These are phyloP conservation scores for Piper longum DNA, from an alignment of 164 flowering plant genomes.

Conservation along the genomic window DNA sequence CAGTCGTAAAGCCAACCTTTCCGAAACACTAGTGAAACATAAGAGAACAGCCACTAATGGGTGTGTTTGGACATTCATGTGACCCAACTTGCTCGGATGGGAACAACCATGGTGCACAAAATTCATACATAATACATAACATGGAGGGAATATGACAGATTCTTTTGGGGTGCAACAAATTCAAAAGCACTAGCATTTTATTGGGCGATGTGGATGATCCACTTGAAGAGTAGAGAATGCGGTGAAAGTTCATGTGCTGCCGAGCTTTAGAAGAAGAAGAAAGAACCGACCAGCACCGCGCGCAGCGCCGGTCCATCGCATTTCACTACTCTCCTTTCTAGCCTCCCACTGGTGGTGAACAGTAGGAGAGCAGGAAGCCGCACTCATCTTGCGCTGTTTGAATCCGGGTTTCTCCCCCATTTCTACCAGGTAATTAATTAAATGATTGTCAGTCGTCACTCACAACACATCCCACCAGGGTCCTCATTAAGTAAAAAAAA, in stretches of 20 bases:
- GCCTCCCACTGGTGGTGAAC: neutral
- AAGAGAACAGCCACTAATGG: neutral
- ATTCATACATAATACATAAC: neutral
- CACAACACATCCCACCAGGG: no score
- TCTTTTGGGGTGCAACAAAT: neutral
- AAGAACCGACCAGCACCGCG: neutral
- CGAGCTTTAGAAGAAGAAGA: neutral
- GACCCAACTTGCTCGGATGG: neutral
- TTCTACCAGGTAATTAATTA: no score
- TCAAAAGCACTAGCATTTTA: constrained; percentile 1
- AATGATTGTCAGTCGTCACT: no score
- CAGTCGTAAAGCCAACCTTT: no score
- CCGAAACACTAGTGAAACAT: no score
- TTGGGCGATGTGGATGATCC: constrained; percentile 4
- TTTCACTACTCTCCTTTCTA: neutral
- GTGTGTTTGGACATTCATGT: neutral
- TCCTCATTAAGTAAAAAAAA: no score
- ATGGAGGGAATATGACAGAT: neutral
- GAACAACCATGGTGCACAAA: neutral
- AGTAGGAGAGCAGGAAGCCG: no score
- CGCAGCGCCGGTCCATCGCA: neutral
- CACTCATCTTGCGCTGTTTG: no score
- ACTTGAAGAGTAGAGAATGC: neutral
- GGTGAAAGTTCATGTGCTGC: neutral
- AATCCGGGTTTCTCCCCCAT: no score